Conservation (phyloP, 208 protist genomes). For the Trypanosoma theileri region DNA sequence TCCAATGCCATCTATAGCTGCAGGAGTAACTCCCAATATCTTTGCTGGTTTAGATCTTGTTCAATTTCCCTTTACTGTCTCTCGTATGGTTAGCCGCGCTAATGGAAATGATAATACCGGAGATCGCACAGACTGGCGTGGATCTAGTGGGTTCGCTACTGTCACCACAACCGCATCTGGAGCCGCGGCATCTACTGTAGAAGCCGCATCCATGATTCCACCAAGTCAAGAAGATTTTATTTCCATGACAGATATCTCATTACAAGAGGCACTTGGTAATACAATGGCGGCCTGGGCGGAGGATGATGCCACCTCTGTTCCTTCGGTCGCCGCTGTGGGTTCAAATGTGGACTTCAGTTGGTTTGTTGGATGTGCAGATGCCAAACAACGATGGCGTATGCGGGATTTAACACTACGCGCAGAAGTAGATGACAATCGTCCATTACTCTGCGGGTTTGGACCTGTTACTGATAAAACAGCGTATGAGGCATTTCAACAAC, state of each 20-base stretch:
- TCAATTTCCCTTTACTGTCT: not conserved
- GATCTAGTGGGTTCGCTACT: not conserved
- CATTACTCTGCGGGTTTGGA: slow-evolving; percentile 30
- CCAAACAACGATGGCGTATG: slow-evolving; percentile 67
- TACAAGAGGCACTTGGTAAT: not conserved
- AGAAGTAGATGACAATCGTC: slow-evolving; percentile 65
- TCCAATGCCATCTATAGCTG: slow-evolving; percentile 2
- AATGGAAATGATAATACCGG: not conserved
- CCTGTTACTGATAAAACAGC: slow-evolving; percentile 20
- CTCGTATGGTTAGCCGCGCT: not conserved
- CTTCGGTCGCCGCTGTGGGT: slow-evolving; percentile 7
- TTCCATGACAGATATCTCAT: not conserved
- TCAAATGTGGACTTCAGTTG: slow-evolving; percentile 61
- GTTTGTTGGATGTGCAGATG: slow-evolving; percentile 60
- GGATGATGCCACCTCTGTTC: slow-evolving; percentile 12
- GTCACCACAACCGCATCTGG: not conserved
- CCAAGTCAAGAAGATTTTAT: not conserved
- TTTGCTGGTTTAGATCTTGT: slow-evolving; percentile 1
- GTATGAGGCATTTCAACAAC: slow-evolving; percentile 21
- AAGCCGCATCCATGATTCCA: not conserved
- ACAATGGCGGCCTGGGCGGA: not conserved
- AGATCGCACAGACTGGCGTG: not conserved
- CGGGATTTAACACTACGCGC: slow-evolving; percentile 53
- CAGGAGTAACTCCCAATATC: not conserved
- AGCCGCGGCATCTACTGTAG: no score